phyloP scores from a whole-genome alignment of 176 grass and related monocot species.

The Urochloa ruziziensis region DNA sequence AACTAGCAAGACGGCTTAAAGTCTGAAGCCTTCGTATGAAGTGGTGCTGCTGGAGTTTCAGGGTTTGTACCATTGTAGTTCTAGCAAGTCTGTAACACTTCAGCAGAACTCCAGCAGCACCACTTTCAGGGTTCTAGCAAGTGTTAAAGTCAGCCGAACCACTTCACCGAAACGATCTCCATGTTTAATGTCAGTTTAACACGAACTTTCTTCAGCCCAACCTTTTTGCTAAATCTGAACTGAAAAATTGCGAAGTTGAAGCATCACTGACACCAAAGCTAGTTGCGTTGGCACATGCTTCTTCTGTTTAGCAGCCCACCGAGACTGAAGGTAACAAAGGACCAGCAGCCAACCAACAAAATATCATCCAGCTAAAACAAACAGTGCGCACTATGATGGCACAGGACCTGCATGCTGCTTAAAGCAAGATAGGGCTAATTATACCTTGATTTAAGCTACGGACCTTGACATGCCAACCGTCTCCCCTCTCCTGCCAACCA shows the following conservation, averaged over 20 bases:
- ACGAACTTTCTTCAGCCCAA: too few species aligned
- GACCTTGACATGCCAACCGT: conserved; percentile 26
- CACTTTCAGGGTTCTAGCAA: too few species aligned
- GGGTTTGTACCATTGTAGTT: neutral
- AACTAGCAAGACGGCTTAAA: neutral
- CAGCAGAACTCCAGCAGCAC: too few species aligned
- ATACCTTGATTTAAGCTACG: neutral
- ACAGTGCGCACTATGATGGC: neutral
- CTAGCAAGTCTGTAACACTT: neutral
- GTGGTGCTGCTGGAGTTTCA: neutral
- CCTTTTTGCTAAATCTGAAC: too few species aligned
- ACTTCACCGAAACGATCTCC: too few species aligned
- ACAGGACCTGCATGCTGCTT: conserved; percentile 12
- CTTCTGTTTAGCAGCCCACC: neutral
- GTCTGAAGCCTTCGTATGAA: neutral
- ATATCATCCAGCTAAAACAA: neutral
- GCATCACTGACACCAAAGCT: neutral
- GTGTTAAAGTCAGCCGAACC: too few species aligned
- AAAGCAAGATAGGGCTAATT: neutral
- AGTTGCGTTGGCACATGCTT: neutral
- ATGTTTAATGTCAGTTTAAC: too few species aligned
- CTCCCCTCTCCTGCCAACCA: neutral
- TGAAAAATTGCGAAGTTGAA: neutral
- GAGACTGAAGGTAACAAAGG: neutral
- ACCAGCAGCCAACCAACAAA: neutral